These are phyloP conservation scores for Coemansia sp. DNA, from an alignment of 192 early-diverging fungal genomes.

Conservation along the genomic window DNA sequence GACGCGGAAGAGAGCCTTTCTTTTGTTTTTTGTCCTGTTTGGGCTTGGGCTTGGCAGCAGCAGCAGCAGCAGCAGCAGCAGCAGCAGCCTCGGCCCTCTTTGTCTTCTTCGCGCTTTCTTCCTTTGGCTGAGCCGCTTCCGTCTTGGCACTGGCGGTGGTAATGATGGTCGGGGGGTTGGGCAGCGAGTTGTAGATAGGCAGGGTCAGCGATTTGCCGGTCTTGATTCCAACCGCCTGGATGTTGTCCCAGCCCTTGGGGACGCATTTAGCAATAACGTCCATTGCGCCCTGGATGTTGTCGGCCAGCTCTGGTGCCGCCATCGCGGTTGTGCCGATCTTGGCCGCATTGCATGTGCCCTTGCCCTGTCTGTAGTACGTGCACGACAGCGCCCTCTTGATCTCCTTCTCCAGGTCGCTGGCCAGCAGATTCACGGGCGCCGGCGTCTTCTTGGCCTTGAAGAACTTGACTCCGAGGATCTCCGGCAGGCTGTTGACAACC, in stretches of 20 bases:
- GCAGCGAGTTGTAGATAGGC: slow-evolving; percentile 79
- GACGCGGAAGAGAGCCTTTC: slow-evolving; percentile 41
- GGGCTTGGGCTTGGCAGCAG: too few species aligned
- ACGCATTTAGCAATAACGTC: slow-evolving; percentile 64
- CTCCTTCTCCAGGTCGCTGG: slow-evolving; percentile 26
- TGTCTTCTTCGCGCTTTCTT: not conserved
- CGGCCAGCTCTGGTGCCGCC: slow-evolving; percentile 61
- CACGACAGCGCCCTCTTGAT: slow-evolving; percentile 31
- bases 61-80: not conserved
- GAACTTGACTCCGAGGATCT: slow-evolving; percentile 80
- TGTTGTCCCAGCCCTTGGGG: slow-evolving; percentile 79
- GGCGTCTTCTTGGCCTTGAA: slow-evolving; percentile 82
- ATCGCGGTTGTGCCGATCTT: slow-evolving; percentile 71
- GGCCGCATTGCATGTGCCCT: slow-evolving; percentile 59
- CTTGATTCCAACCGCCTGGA: slow-evolving; percentile 86
- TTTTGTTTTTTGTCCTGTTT: slow-evolving; percentile 28
- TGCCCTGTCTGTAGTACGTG: slow-evolving; percentile 28
- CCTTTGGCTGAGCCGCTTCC: slow-evolving; percentile 1
- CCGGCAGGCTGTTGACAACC: slow-evolving; percentile 72
- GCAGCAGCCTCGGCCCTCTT: slow-evolving; percentile 4
- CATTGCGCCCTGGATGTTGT: slow-evolving; percentile 74
- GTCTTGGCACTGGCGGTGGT: not conserved
- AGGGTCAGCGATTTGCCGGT: slow-evolving; percentile 74
- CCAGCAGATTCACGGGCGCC: slow-evolving; percentile 18
- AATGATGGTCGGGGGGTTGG: slow-evolving; percentile 26